Conservation (phyloP, 371 early-diverging fungal genomes). For the Apophysomyces trapeziformis region DNA sequence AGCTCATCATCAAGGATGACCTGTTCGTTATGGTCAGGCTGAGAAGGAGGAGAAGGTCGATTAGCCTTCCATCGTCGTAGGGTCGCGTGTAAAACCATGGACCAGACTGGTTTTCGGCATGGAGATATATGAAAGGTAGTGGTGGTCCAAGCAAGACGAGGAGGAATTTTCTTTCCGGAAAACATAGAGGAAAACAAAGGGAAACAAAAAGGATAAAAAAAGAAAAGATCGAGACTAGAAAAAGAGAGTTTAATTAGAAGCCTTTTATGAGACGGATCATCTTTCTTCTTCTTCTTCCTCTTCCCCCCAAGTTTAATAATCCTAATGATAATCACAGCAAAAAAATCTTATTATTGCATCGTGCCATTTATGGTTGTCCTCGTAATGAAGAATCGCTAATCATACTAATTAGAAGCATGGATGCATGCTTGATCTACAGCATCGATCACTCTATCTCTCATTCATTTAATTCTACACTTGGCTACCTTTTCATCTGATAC, state of each 20-base stretch:
- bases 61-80: neutral
- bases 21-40: neutral
- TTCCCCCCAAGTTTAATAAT: neutral
- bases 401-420: neutral
- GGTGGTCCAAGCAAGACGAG: constrained; percentile 7
- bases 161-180: constrained; percentile 6
- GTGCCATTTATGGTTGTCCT: constrained; percentile 1
- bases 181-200: neutral
- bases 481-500: too few species aligned
- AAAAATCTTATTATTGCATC: neutral
- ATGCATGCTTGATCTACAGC: neutral
- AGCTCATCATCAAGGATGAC: neutral
- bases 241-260: neutral
- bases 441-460: too few species aligned
- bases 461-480: too few species aligned
- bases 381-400: neutral
- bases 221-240: neutral
- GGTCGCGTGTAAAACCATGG: neutral
- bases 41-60: neutral
- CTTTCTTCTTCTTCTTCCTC: neutral
- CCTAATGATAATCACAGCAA: too few species aligned
- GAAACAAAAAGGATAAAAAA: neutral
- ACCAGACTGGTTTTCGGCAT: constrained; percentile 1
- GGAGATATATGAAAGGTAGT: neutral
- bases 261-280: neutral